Evolutionary conservation across 1,139 yeast genomes (phyloP).

Genomic region (Suhomyces yuchorum): DNA sequence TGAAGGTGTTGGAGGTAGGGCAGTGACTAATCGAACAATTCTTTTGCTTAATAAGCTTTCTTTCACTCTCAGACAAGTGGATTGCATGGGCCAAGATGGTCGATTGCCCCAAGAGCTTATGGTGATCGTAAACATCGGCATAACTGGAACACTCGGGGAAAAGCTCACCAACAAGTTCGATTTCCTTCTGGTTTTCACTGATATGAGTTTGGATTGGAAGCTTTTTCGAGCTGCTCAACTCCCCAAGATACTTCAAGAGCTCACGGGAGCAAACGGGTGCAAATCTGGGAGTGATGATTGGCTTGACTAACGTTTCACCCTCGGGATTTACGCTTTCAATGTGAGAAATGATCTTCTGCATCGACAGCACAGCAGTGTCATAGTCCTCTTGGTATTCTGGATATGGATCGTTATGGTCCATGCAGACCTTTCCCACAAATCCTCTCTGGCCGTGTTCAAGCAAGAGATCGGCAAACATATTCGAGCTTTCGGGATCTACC

Average conservation of each 20-base stretch:
- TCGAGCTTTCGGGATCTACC: conserved; percentile 74
- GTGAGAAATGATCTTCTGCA: conserved; percentile 58
- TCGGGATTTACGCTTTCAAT: conserved; percentile 54
- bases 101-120: conserved; percentile 57
- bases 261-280: conserved; percentile 83
- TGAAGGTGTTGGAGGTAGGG: conserved; percentile 86
- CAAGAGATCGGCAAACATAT: conserved; percentile 73
- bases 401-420: conserved; percentile 63
- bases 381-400: conserved; percentile 69
- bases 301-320: conserved; percentile 53
- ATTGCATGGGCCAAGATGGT: conserved; percentile 91
- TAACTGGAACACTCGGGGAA: conserved; percentile 74
- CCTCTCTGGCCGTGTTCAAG: conserved; percentile 78
- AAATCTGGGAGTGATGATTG: conserved; percentile 89
- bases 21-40: conserved; percentile 86
- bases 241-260: conserved; percentile 65
- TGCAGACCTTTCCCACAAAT: conserved; percentile 91
- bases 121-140: conserved; percentile 74
- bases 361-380: conserved; percentile 61
- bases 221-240: conserved; percentile 47
- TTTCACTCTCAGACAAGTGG: conserved; percentile 69
- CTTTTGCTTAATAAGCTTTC: conserved; percentile 52
- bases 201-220: conserved; percentile 89
- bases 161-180: conserved; percentile 68
- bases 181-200: conserved; percentile 75